phyloP scores from a whole-genome alignment of 148 eudicot species.

The Rhododendron simsii region DNA sequence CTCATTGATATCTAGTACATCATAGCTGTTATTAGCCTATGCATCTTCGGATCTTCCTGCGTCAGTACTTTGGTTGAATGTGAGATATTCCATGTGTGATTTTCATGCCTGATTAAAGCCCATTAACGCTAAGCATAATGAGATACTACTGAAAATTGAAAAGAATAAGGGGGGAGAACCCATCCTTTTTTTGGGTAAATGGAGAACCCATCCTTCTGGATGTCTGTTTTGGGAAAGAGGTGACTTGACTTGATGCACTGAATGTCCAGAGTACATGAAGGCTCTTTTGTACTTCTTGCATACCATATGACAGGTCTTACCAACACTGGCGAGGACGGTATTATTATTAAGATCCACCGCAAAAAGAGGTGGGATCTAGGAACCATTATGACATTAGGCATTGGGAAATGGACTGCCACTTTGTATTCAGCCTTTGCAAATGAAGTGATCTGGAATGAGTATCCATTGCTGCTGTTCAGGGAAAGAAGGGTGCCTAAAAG shows the following conservation, averaged over 20 bases:
- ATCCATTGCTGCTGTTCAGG: neutral
- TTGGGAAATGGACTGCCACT: neutral
- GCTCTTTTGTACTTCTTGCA: neutral
- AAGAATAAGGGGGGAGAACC: neutral
- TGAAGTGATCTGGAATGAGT: neutral
- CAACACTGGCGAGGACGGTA: neutral
- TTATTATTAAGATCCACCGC: neutral
- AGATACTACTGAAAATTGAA: neutral
- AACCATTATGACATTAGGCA: neutral
- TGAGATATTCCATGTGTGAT: neutral
- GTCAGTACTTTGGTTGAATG: neutral
- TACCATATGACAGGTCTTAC: neutral
- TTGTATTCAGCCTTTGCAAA: neutral
- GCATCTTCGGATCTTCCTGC: neutral
- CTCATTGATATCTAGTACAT: too few species aligned
- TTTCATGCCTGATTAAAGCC: neutral
- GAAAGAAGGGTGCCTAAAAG: neutral
- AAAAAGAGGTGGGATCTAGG: neutral
- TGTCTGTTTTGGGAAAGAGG: neutral
- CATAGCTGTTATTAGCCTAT: neutral
- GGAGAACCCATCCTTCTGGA: neutral
- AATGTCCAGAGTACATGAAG: neutral
- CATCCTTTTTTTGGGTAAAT: neutral
- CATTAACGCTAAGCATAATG: neutral
- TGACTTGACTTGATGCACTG: neutral